Conservation (phyloP, 768 basidiomycete genomes). For the Polyporus arcularius region DNA sequence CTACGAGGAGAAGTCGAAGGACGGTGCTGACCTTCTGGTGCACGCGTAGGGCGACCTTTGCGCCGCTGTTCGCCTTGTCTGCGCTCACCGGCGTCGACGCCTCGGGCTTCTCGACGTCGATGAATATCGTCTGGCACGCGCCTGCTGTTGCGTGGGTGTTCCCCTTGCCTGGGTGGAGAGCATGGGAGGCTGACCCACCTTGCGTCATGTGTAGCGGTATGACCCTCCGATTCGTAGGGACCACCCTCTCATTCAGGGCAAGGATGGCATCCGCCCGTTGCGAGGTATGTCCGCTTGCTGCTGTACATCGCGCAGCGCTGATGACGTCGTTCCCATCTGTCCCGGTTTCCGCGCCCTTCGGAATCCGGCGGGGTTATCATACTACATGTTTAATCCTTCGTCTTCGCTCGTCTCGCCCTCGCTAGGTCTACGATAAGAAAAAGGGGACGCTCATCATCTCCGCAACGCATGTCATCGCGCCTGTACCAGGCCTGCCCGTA, state of each 20-base stretch:
- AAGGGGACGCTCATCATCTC: slow-evolving; percentile 25
- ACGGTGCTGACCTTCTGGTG: neutral
- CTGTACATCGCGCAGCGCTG: neutral
- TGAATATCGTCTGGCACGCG: slow-evolving; percentile 26
- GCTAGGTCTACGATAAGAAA: slow-evolving; percentile 25
- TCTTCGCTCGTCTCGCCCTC: too few relatives aligned
- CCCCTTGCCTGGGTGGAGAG: neutral
- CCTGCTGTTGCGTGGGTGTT: slow-evolving; percentile 18
- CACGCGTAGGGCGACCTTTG: slow-evolving; percentile 22
- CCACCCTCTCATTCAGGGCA: slow-evolving; percentile 19
- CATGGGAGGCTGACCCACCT: neutral
- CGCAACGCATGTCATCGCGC: slow-evolving; percentile 22
- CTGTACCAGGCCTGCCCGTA: slow-evolving; percentile 1
- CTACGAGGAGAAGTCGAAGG: neutral
- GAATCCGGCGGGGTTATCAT: too few relatives aligned
- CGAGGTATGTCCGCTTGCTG: slow-evolving; percentile 21
- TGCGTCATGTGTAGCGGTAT: slow-evolving; percentile 16
- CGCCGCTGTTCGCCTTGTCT: slow-evolving; percentile 21
- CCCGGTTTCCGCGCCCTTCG: too few relatives aligned
- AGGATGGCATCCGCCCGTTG: slow-evolving; percentile 16
- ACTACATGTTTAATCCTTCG: too few relatives aligned
- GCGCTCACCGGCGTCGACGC: slow-evolving; percentile 13
- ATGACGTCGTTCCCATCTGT: neutral
- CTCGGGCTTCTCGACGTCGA: slow-evolving; percentile 21
- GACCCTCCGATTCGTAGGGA: slow-evolving; percentile 22